phyloP scores from a whole-genome alignment of 2,329 filamentous ascomycete genomes.

The Pseudopithomyces maydicus region DNA sequence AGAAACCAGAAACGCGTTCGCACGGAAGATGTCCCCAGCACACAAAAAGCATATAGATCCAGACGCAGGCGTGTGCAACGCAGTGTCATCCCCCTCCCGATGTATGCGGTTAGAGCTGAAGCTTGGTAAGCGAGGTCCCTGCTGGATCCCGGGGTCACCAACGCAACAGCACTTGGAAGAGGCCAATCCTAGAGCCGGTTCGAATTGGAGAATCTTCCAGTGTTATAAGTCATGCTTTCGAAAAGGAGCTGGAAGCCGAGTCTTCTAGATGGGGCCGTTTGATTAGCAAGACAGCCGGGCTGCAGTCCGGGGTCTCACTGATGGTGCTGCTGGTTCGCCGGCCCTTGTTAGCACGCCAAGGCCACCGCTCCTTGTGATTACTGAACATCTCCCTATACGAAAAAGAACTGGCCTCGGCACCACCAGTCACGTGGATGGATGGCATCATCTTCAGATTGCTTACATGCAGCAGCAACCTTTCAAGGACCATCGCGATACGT shows the following conservation, averaged over 20 bases:
- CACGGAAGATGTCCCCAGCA: not conserved
- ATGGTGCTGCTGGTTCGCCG: not conserved
- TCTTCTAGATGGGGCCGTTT: not conserved
- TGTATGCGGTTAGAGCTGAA: conserved; percentile 5
- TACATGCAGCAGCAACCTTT: no score
- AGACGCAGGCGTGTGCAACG: not conserved
- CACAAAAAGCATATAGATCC: conserved; percentile 4
- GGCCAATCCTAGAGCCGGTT: not conserved
- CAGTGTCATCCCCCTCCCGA: conserved; percentile 1
- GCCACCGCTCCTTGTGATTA: not conserved
- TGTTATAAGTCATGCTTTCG: not conserved
- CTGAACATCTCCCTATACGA: not conserved
- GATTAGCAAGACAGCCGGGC: conserved; percentile 1
- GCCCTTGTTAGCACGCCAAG: not conserved
- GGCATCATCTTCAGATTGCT: no score
- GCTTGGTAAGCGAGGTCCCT: conserved; percentile 3
- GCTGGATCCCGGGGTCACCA: not conserved
- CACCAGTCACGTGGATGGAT: no score
- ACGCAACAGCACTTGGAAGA: not conserved
- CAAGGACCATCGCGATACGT: no score
- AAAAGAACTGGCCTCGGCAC: not conserved
- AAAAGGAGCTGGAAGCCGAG: not conserved
- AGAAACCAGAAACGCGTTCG: not conserved
- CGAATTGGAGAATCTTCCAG: not conserved
- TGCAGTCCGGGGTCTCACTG: not conserved